Evolutionary conservation across 2,329 filamentous ascomycete species (phyloP), one percentile per base, ranked within the genome.

Genomic region (Apiospora hydei): DNA sequence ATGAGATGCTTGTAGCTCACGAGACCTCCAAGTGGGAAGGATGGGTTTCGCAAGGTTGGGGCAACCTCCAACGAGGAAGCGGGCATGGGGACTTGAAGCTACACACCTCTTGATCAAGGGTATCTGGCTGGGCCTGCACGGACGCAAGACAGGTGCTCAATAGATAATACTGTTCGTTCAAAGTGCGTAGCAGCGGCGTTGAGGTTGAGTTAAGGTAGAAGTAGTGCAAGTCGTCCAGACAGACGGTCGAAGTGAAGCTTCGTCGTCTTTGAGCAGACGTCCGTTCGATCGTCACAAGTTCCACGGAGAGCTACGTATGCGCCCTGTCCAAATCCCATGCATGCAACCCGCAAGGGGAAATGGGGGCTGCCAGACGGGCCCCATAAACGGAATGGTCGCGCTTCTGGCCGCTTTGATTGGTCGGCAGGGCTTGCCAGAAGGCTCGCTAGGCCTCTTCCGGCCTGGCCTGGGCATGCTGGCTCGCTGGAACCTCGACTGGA

Each of bases 281-380:
- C 34, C 10, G 57, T 64, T 64, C 30, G 57, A 64, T 64, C 57
- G 57, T 64, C 57, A 64, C 57, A 64, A 41, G 57, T 64, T 64
- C 57, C 34, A 64, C 57, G 57, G 53, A 64, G 57, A 64, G 57
- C 57, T 64, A 64, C 57, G 57, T 64, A 64, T 64, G 57, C 57
- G 57, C 57, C 57, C 57, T 64, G 34, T 64, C 18, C 57, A 38
- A 64, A 38, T 41, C 8, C 57, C 57, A 64, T 64, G 57, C 57
- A 64, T 64, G 57, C 57, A 66, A 68, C 41, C 71, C 71, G 71
- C 71, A 72, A 72, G 69, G 69, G 69, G 71, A 47, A 66, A 69
- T 41, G 49, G 67, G 64, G 26, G 30, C 34, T 66, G n/a, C 30
- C 21, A 64, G 57, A 18, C 10, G 51, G 69, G 69, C 44, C 41